Evolutionary conservation across 176 grass and related monocot species (phyloP), one percentile per base, ranked within the genome.

Genomic region (Oryza australiensis): DNA sequence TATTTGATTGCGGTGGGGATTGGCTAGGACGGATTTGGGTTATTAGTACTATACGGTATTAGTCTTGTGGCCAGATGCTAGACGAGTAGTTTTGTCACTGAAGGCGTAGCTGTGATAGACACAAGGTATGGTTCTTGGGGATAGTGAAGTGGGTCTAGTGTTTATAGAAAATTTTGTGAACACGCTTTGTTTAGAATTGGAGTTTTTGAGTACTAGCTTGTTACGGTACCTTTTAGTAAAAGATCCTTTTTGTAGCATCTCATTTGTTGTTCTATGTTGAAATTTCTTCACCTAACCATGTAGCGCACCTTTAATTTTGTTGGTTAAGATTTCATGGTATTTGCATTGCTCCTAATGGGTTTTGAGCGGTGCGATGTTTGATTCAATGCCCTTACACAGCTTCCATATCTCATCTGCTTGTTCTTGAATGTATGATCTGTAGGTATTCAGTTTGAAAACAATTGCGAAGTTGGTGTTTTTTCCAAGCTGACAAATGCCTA

Each of bases 381-480:
- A 72, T 42, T 53, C 6, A 1, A 22, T 51, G 72, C 15, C 33
- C 3, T 2, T n/a, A 1, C 14, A 18, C 27, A 49, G 12, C 10
- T 38, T 68, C 32, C 57, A 9, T 18, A 12, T 81, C 68, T 28
- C 41, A 85, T 64, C 53, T 12, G 43, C 15, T 48, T 59, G 1
- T 73, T 60, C 14, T 82, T 28, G 22, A 0, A 1, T 82, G 16
- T 26, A 5, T 1, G 48, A 59, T 83, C 22, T 87, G 7, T 68
- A 99, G 97, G 97, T 72, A 86, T 99, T 81, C 93, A 90, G 73
- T 99, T 95, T 90, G 93, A 96, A 80, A 99, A 99, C 75, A 89
- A 88, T 73, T 99, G 93, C 16, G 97, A 99, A 83, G 23, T 96
- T 88, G 93, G 97, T 30, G 93, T 95, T 72, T 99, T 99, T 70